These are phyloP conservation scores for Backusella parvicylindrica DNA, from an alignment of 192 early-diverging fungal genomes.

Conservation along the genomic window DNA sequence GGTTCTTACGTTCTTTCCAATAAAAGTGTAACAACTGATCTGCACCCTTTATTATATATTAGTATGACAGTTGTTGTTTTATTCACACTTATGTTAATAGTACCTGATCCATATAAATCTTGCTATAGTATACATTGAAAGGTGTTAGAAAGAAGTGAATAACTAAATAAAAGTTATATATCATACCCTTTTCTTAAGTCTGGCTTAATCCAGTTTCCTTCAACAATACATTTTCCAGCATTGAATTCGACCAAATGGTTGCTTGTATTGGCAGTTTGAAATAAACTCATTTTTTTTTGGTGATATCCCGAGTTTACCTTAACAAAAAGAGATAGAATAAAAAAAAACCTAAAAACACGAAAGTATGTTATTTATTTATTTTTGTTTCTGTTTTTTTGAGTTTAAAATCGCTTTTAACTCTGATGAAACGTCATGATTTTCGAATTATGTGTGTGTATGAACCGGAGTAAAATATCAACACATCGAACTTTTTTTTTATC, in stretches of 20 bases:
- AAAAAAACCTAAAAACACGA: neutral
- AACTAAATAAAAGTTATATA: no score
- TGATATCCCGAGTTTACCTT: no score
- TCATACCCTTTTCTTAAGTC: slow-evolving; percentile 41
- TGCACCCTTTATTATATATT: slow-evolving; percentile 32
- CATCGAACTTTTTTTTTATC: no score
- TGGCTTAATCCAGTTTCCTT: slow-evolving; percentile 65
- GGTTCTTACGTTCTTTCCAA: slow-evolving; percentile 73
- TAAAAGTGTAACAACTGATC: slow-evolving; percentile 75
- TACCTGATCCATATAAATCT: slow-evolving; percentile 63
- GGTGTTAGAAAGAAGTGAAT: no score
- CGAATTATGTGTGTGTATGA: no score
- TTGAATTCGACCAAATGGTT: slow-evolving; percentile 58
- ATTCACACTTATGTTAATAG: neutral
- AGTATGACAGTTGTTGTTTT: neutral
- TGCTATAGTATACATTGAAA: slow-evolving; percentile 31
- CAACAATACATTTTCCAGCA: slow-evolving; percentile 66
- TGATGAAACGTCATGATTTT: neutral
- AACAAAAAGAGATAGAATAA: no score
- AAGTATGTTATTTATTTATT: neutral
- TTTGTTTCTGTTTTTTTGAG: neutral
- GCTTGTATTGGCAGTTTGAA: slow-evolving; percentile 20
- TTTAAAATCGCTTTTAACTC: neutral
- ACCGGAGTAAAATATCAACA: no score
- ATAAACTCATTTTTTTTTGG: slow-evolving; percentile 27